phyloP scores from a whole-genome alignment of 306 rosid genomes.

The Cucurbita maxima region DNA sequence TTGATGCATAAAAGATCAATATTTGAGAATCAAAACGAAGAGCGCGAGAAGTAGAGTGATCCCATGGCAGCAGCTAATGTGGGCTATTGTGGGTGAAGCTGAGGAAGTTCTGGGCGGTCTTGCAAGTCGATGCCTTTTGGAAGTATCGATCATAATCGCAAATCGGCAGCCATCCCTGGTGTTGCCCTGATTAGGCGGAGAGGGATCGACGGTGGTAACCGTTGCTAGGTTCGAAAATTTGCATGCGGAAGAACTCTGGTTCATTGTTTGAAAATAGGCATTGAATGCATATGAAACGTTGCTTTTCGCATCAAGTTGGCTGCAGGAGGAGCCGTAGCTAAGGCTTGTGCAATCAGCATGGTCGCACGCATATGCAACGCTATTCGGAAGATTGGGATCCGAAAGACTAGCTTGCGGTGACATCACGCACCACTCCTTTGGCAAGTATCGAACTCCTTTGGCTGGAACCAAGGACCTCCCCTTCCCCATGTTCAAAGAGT shows the following conservation, averaged over 20 bases:
- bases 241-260: constrained; percentile 57
- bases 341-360: constrained; percentile 77
- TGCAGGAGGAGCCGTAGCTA: constrained; percentile 61
- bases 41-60: neutral
- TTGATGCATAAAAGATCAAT: neutral
- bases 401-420: constrained; percentile 34
- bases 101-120: neutral
- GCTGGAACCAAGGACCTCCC: constrained; percentile 45
- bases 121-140: neutral
- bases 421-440: constrained; percentile 73
- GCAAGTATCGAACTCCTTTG: constrained; percentile 56
- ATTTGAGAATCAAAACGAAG: neutral
- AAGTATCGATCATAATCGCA: constrained; percentile 66
- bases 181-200: constrained; percentile 16
- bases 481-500: constrained; percentile 36
- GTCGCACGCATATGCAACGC: constrained; percentile 53
- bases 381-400: constrained; percentile 32
- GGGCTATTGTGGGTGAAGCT: neutral
- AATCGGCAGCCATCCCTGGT: constrained; percentile 30
- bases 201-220: constrained; percentile 39
- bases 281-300: constrained; percentile 92
- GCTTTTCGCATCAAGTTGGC: constrained; percentile 30
- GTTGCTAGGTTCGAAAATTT: constrained; percentile 32
- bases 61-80: neutral
- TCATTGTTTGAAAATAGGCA: constrained; percentile 52